Base-by-base conservation (phyloP, 2,329 filamentous ascomycete genomes). In the Apiospora arundinis region DNA sequence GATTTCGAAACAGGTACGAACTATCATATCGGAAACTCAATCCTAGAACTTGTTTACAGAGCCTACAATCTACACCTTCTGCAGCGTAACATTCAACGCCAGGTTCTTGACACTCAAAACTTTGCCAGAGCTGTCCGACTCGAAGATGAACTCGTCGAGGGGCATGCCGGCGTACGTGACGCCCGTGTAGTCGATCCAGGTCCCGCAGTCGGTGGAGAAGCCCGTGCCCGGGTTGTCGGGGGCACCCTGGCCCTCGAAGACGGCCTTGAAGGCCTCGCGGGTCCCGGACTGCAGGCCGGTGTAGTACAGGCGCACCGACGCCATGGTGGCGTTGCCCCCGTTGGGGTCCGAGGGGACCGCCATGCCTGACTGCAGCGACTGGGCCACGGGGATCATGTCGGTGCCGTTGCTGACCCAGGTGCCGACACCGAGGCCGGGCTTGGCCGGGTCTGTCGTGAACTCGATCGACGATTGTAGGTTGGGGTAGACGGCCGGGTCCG, bases 341-440 rank as follows among this genome's bases (percentile, higher is more conserved):
- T 77, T 74, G 4, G 71, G 74, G 48, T 74, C 70, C 23, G 77
- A 74, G 2, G 74, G 75, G 0, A 76, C 72, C 0, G 74, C 73
- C 18, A 79, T 70, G 25, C 77, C 77, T 66, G 68, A 65, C 21
- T 67, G 72, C 45, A 78, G 72, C 40, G 73, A 73, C 7, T 72
- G 70, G 9, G 76, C 74, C 2, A 76, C 48, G n/a, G 65, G 70
- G 2, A 77, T 63, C 73, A 81, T 77, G 70, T 79, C 75, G n/a
- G 78, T 80, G n/a, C 76, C 75, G 74, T 81, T 81, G 74, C 77
- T 80, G n/a, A 77, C 69, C 80, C 80, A 82, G 14, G 76, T 70
- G 7, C 71, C 68, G 9, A 81, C 73, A 28, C 75, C 76, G 1
- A 82, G 74, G 0, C 80, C 80, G 0, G 80, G 80, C 4, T 70